Evolutionary conservation across 768 basidiomycete species (phyloP).

Genomic region (Leccinum subtestaceum): DNA sequence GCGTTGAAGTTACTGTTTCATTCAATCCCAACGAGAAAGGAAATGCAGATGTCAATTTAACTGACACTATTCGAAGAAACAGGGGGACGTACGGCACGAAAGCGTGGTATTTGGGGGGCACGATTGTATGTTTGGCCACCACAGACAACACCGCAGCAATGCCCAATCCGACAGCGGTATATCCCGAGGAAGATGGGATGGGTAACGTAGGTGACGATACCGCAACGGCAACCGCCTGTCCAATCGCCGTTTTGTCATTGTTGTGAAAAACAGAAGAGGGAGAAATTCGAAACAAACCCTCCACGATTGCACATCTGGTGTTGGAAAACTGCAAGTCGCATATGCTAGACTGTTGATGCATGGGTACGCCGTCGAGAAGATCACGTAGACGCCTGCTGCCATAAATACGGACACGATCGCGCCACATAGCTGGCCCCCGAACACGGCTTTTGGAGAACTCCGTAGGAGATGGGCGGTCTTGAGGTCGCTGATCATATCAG

Average conservation of each 20-base stretch:
- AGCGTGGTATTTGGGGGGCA: slow-evolving; percentile 24
- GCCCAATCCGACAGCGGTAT: slow-evolving; percentile 53
- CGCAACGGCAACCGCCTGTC: slow-evolving; percentile 16
- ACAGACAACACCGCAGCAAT: slow-evolving; percentile 45
- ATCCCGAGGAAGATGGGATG: slow-evolving; percentile 54
- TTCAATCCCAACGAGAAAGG: not conserved
- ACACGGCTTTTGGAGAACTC: slow-evolving; percentile 61
- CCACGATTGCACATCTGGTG: slow-evolving; percentile 27
- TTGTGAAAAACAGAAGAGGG: not conserved
- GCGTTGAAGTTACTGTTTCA: slow-evolving; percentile 26
- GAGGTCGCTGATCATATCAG: slow-evolving; percentile 67
- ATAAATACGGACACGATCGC: slow-evolving; percentile 61
- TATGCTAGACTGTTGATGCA: slow-evolving; percentile 43
- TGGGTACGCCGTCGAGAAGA: slow-evolving; percentile 60
- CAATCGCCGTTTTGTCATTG: not conserved
- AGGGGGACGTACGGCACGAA: slow-evolving; percentile 20
- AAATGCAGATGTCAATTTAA: not conserved
- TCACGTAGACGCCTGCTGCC: slow-evolving; percentile 53
- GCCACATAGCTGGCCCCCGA: slow-evolving; percentile 57
- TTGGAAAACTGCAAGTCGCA: slow-evolving; percentile 22
- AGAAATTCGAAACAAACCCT: not conserved
- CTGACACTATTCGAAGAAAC: not conserved
- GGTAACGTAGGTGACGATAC: slow-evolving; percentile 28
- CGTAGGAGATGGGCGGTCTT: slow-evolving; percentile 70
- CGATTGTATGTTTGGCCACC: slow-evolving; percentile 35